A percentile compares a stretch with the other conserved stretches of the same genome.
Evolutionary conservation across 768 basidiomycete species (phyloP).

Genomic region (Mycena floridula): DNA sequence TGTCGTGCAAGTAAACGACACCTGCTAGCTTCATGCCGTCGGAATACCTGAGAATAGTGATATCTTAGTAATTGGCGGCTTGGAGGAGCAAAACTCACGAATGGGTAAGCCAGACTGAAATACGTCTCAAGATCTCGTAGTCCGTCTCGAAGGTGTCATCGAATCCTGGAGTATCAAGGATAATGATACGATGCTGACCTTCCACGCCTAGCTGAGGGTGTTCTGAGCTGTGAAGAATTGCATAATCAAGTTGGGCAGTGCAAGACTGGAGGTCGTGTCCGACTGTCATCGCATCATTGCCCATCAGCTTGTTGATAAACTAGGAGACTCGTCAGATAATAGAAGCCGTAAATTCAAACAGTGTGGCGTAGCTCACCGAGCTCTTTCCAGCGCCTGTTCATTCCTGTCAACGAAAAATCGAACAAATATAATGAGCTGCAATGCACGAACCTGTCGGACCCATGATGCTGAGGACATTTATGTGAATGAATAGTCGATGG

Average conservation of each 20-base stretch:
- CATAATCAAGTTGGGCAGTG: constrained; percentile 21
- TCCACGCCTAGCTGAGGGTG: background rate
- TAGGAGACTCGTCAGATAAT: constrained; percentile 1
- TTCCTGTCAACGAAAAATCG: too few species aligned
- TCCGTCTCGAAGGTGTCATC: constrained; percentile 12
- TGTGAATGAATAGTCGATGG: background rate
- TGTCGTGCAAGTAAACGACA: constrained; percentile 31
- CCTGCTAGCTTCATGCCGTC: constrained; percentile 24
- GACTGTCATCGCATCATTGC: constrained; percentile 19
- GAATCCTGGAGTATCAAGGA: constrained; percentile 5
- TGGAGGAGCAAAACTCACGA: background rate
- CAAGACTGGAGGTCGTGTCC: constrained; percentile 24
- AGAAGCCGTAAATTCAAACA: background rate
- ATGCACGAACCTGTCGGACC: background rate
- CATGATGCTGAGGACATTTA: background rate
- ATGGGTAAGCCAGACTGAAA: constrained; percentile 4
- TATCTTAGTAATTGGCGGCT: background rate
- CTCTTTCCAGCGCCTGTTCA: too few species aligned
- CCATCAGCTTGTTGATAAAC: constrained; percentile 27
- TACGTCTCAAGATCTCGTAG: constrained; percentile 23
- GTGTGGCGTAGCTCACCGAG: background rate
- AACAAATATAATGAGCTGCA: too few species aligned
- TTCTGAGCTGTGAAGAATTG: background rate
- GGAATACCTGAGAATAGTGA: background rate
- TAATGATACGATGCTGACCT: background rate